Evolutionary conservation across 2,329 filamentous ascomycete species (phyloP).

Genomic region (Xylariaceae sp.): DNA sequence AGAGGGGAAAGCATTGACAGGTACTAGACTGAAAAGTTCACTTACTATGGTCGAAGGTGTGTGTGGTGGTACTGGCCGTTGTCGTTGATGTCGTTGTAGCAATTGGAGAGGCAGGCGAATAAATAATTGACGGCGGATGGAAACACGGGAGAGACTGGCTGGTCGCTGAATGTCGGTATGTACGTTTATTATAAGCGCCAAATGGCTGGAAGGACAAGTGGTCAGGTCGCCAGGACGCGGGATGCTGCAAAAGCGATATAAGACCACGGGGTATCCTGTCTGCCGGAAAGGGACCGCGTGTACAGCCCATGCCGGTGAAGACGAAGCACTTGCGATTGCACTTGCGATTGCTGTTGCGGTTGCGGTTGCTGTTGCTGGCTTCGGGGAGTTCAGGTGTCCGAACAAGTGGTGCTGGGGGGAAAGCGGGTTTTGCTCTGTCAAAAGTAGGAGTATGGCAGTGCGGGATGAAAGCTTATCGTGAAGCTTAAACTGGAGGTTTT

Average conservation of each 20-base stretch:
- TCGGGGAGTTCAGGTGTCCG: too few species aligned
- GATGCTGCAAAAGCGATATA: background rate
- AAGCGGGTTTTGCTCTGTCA: too few species aligned
- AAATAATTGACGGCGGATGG: too few species aligned
- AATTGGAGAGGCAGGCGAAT: background rate
- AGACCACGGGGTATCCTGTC: background rate
- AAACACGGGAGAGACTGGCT: too few species aligned
- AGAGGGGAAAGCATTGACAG: background rate
- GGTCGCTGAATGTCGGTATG: background rate
- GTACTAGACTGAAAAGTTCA: too few species aligned
- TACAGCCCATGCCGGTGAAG: background rate
- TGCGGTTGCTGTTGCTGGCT: background rate
- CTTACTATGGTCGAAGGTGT: background rate
- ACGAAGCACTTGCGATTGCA: too few species aligned
- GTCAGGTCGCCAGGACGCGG: background rate
- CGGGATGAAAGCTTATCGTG: background rate
- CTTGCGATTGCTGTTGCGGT: too few species aligned
- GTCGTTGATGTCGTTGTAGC: background rate
- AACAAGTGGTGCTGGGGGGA: too few species aligned
- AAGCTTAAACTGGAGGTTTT: background rate
- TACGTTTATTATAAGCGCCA: conserved; percentile 1
- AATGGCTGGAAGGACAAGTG: background rate
- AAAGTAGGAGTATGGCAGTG: background rate
- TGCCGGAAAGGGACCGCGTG: background rate
- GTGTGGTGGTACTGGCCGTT: background rate